Percentiles rank a stretch among this genome's conserved stretches.
These are phyloP conservation scores for Pyrenophora tritici-repentis DNA, from an alignment of 2,329 filamentous ascomycete species.

Conservation along the genomic window DNA sequence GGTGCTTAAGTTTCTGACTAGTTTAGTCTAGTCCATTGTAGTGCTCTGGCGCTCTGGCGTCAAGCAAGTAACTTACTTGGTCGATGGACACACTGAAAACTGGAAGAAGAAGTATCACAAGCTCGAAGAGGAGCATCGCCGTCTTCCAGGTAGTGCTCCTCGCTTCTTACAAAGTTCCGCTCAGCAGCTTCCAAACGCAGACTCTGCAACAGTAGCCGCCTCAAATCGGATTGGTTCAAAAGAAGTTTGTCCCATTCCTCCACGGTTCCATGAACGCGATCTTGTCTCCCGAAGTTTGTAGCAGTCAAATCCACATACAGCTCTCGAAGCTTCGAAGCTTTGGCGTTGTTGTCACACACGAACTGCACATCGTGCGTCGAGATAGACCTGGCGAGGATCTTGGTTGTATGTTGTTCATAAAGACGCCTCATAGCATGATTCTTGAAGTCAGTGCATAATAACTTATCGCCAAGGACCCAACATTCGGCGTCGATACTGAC, in stretches of 20 bases:
- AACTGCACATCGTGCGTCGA: slow-evolving; percentile 10
- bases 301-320: slow-evolving; percentile 7
- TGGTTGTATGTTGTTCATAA: slow-evolving; percentile 3
- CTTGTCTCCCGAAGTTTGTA: background rate
- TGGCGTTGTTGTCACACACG: slow-evolving; percentile 8
- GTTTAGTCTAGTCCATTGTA: no score
- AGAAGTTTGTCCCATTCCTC: slow-evolving; percentile 18
- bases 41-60: no score
- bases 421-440: slow-evolving; percentile 19
- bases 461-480: slow-evolving; percentile 21
- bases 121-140: no score
- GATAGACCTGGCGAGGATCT: slow-evolving; percentile 35
- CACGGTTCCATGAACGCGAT: slow-evolving; percentile 5
- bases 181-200: background rate
- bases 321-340: slow-evolving; percentile 11
- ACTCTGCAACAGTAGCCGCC: slow-evolving; percentile 7
- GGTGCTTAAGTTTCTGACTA: no score
- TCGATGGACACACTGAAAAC: no score
- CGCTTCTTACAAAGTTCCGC: slow-evolving; percentile 1
- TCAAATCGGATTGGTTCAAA: slow-evolving; percentile 4
- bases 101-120: no score
- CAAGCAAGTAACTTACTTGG: no score
- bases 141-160: slow-evolving; percentile 2
- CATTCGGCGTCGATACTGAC: slow-evolving; percentile 9
- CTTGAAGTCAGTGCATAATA: slow-evolving; percentile 16